phyloP scores from a whole-genome alignment of 2,329 filamentous ascomycete species.

The Fusarium acutatum region DNA sequence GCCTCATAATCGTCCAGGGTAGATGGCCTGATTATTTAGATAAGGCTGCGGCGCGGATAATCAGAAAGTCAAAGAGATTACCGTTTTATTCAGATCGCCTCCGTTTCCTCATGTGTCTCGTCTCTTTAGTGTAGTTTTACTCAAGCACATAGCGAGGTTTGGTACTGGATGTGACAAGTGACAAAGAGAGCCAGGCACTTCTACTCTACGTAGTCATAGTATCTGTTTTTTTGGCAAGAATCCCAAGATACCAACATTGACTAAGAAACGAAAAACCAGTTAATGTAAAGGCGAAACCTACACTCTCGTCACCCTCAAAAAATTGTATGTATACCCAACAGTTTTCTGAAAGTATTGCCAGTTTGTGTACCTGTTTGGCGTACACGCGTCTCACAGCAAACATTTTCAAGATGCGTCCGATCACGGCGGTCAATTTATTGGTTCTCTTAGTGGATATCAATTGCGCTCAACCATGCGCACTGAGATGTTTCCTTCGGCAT shows the following conservation, averaged over 20 bases:
- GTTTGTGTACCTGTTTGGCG: not conserved
- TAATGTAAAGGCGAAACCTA: accelerated
- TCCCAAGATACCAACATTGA: not conserved
- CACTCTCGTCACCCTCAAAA: accelerated
- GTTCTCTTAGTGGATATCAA: not conserved
- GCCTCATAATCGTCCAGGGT: not conserved
- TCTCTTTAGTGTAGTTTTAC: accelerated
- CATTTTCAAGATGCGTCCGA: not conserved
- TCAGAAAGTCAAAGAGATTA: accelerated
- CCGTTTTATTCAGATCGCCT: accelerated
- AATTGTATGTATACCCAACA: accelerated
- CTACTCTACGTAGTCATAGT: too few relatives aligned
- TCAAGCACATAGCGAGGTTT: not conserved
- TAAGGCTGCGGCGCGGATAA: not conserved
- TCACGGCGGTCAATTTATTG: not conserved
- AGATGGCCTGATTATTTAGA: not conserved
- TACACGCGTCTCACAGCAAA: not conserved
- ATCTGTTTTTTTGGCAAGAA: too few relatives aligned
- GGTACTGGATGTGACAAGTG: too few relatives aligned
- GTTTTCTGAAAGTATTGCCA: not conserved
- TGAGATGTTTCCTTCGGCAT: not conserved
- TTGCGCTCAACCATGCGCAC: not conserved
- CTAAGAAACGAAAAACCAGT: accelerated
- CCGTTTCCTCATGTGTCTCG: accelerated
- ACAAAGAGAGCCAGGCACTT: too few relatives aligned